Evolutionary conservation across 345 rosid species (phyloP).

Genomic region (Excoecaria cochinchinensis): DNA sequence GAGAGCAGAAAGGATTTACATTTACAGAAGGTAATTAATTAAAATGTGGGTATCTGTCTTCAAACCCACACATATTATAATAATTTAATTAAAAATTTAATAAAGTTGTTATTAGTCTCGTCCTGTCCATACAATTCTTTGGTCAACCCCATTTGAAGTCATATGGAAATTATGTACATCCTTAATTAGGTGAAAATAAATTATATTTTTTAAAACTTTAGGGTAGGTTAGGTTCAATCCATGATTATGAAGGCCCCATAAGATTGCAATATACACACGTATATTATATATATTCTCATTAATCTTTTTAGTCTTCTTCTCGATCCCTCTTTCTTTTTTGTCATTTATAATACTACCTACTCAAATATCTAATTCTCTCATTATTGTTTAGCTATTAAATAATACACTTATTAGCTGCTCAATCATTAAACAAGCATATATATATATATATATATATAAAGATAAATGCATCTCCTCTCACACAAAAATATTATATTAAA

Average conservation of each 20-base stretch:
- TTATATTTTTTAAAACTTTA: background rate
- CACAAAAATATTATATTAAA: no score
- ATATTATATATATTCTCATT: constrained; percentile 15
- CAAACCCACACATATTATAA: no score
- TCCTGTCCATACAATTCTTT: background rate
- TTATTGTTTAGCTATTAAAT: constrained; percentile 8
- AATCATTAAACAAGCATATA: constrained; percentile 18
- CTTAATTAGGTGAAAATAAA: constrained; percentile 11
- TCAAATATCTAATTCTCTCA: constrained; percentile 13
- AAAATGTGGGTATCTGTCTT: no score
- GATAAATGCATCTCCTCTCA: background rate
- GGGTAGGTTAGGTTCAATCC: constrained; percentile 37
- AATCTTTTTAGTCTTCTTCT: constrained; percentile 9
- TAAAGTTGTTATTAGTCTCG: constrained; percentile 5
- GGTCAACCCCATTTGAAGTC: constrained; percentile 19
- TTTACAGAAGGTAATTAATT: no score
- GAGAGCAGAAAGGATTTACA: no score
- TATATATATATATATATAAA: background rate
- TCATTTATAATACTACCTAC: no score
- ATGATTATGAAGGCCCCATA: constrained; percentile 38
- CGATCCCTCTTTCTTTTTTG: no score
- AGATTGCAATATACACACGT: constrained; percentile 29
- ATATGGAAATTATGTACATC: constrained; percentile 5
- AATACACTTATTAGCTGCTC: constrained; percentile 10
- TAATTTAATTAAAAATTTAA: background rate